Base-by-base conservation (phyloP, 1,284 basidiomycete genomes). In the Apiotrichum akiyoshidainum region DNA sequence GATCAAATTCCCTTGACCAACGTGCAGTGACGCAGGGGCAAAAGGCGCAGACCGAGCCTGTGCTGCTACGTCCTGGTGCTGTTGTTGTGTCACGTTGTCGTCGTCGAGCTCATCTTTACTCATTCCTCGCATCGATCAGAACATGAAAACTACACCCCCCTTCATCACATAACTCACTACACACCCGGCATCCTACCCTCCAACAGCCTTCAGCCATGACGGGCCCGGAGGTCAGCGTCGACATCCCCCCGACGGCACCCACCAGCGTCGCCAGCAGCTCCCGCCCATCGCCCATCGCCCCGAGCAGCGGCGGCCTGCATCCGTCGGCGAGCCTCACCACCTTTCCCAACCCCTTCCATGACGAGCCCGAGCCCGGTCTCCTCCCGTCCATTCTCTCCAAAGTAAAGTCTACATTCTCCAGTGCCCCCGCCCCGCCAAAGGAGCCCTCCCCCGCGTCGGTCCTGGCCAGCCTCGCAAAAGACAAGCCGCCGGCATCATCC, bases 311-410 rank as follows among this genome's bases (percentile, higher is more conserved):
- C 45, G 45, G 26, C 46, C 12, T 34, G 37, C 37, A 37, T 11
- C 37, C 46, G 17, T 16, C 41, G 4, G 39, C 51, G 9, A 42
- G 31, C 31, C 60, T 78, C 37, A 78, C 77, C 11, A 77, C 73
- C 7, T 78, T 78, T 54, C 77, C 77, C 5, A 71, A 73, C 37
- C 70, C 72, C 1, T 77, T 77, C 64, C 64, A 70, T 17, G 77
- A 78, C 54, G 77, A 77, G 57, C 74, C 71, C 16, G 77, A 78
- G 61, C 72, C 72, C 37, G 75, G 73, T 3, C 65, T 78, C n/a
- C 63, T 78, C 10, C 75, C 76, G 4, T 60, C 71, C 16, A 48
- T 78, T 16, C 61, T 78, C 37, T 76, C 75, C 8, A 78, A 76
- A 54, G 74, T 78, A 55, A 75, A 77, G 57, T 72, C 70, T 49